Conservation (phyloP, 345 rosid genomes). For the Populus nigra region DNA sequence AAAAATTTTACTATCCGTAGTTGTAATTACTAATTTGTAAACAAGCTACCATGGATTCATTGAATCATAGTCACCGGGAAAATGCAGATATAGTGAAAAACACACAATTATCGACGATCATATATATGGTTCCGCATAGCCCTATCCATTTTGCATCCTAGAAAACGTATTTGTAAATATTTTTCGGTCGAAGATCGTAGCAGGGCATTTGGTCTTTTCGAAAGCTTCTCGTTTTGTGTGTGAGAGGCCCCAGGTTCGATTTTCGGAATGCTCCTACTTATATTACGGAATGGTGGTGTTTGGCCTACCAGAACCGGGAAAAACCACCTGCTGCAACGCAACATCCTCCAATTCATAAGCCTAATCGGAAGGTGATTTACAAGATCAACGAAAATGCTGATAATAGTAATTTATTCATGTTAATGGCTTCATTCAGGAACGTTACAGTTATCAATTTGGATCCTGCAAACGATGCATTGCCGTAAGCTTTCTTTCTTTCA, state of each 20-base stretch:
- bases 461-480: conserved; percentile 84
- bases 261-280: conserved; percentile 37
- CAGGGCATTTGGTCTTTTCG: conserved; percentile 77
- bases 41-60: too few species aligned
- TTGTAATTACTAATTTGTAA: background rate
- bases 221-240: conserved; percentile 86
- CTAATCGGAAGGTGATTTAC: conserved; percentile 71
- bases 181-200: too few species aligned
- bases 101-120: too few species aligned
- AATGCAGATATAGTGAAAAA: too few species aligned
- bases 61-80: too few species aligned
- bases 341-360: conserved; percentile 84
- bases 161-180: too few species aligned
- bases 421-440: conserved; percentile 52
- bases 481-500: conserved; percentile 55
- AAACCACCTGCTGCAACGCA: conserved; percentile 91
- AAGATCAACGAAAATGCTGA: background rate
- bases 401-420: background rate
- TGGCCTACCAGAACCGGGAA: conserved; percentile 98
- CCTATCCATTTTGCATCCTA: background rate
- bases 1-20: background rate
- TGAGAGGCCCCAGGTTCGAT: conserved; percentile 71
- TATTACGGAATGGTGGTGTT: conserved; percentile 73
- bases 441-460: conserved; percentile 88
- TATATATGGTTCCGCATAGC: too few species aligned